A percentile compares a stretch with the other conserved stretches of the same genome.
Evolutionary conservation across 83 land plant genomes (phyloP).

Genomic region (Picea engelmannii): DNA sequence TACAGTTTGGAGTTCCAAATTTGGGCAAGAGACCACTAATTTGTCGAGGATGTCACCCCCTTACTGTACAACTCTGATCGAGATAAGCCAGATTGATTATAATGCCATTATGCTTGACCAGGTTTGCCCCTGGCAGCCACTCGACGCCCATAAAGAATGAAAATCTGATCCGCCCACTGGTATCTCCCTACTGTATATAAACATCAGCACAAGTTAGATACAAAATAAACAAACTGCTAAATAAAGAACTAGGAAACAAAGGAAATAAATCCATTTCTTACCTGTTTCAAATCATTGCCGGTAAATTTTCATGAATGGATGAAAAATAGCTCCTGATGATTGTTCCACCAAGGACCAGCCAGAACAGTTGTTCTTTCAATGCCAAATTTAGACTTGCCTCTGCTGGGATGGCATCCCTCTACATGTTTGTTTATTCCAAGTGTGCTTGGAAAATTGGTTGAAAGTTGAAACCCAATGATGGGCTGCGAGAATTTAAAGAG

Average conservation of each 20-base stretch:
- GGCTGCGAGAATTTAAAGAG: background rate
- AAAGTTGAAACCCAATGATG: slow-evolving; percentile 8
- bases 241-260: background rate
- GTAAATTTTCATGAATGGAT: background rate
- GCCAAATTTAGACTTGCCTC: slow-evolving; percentile 1
- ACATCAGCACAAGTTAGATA: background rate
- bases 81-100: slow-evolving; percentile 5
- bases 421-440: slow-evolving; percentile 8
- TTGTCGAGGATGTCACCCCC: background rate
- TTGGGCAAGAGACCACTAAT: slow-evolving; percentile 6
- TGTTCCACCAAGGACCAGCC: background rate
- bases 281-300: background rate
- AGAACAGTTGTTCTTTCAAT: background rate
- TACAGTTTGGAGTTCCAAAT: slow-evolving; percentile 10
- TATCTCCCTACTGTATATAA: background rate
- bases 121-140: slow-evolving; percentile 4
- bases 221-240: background rate
- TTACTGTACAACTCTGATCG: slow-evolving; percentile 14
- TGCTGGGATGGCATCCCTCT: background rate
- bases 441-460: slow-evolving; percentile 10
- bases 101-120: slow-evolving; percentile 2
- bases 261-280: background rate
- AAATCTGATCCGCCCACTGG: slow-evolving; percentile 8
- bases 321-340: background rate
- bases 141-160: slow-evolving; percentile 7